Evolutionary conservation across 2,329 filamentous ascomycete genomes (phyloP).

Genomic region (Arthroderma sp.): DNA sequence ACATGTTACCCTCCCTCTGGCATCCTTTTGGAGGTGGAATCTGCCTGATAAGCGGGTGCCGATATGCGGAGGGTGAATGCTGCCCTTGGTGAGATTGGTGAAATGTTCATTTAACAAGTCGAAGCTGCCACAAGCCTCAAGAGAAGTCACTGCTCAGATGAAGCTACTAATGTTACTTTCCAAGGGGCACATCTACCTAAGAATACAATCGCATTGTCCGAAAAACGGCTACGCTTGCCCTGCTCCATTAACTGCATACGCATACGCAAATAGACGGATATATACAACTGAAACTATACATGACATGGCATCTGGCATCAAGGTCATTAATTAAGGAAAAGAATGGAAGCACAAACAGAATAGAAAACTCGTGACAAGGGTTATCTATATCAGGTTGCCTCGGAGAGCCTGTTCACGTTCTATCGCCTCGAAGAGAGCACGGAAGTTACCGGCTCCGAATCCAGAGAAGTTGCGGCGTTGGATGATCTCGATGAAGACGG

Average conservation of each 20-base stretch:
- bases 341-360: background rate
- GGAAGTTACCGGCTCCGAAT: constrained; percentile 93
- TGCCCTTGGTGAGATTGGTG: too few species aligned
- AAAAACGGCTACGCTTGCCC: background rate
- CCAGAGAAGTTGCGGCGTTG: constrained; percentile 82
- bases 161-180: background rate
- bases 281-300: constrained; percentile 4
- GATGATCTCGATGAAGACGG: constrained; percentile 93
- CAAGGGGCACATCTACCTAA: background rate
- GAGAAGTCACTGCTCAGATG: too few species aligned
- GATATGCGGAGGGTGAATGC: too few species aligned
- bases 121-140: too few species aligned
- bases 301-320: constrained; percentile 4
- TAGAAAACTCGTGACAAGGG: background rate
- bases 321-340: constrained; percentile 1
- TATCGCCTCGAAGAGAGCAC: constrained; percentile 87
- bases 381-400: constrained; percentile 53
- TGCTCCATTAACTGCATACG: background rate
- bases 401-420: constrained; percentile 80
- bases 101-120: too few species aligned
- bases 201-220: background rate
- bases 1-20: too few species aligned
- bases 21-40: too few species aligned
- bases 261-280: background rate
- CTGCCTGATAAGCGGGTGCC: too few species aligned